Percentiles rank a stretch among this genome's conserved stretches.
Evolutionary conservation across 2,329 filamentous ascomycete species (phyloP).

Genomic region (Cadophora luteo-olivacea): DNA sequence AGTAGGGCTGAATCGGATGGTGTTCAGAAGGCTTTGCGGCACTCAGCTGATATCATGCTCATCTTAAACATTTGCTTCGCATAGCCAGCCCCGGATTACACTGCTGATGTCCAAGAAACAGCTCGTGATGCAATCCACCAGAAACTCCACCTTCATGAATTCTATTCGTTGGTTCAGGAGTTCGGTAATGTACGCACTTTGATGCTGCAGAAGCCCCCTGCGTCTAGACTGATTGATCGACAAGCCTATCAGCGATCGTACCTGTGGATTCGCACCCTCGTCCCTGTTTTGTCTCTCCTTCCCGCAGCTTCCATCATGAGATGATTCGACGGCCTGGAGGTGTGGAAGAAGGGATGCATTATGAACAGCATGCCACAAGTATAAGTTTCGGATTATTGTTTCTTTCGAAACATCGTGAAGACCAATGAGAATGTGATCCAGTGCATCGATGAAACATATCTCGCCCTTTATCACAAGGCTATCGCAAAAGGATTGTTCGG

Average conservation of each 20-base stretch:
- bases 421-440: slow-evolving; percentile 9
- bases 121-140: not conserved
- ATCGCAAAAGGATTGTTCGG: not conserved
- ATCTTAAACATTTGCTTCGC: not conserved
- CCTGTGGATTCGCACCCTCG: slow-evolving; percentile 17
- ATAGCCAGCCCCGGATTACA: not conserved
- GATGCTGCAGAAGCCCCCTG: slow-evolving; percentile 2
- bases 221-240: slow-evolving; percentile 22
- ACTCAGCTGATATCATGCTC: slow-evolving; percentile 11
- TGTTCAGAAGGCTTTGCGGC: not conserved
- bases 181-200: slow-evolving; percentile 8
- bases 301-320: slow-evolving; percentile 5
- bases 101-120: not conserved
- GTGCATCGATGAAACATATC: slow-evolving; percentile 15
- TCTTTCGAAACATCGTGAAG: slow-evolving; percentile 14
- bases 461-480: not conserved
- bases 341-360: not conserved
- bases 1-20: slow-evolving; percentile 8
- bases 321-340: slow-evolving; percentile 21
- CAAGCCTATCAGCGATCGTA: slow-evolving; percentile 29
- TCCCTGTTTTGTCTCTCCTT: slow-evolving; percentile 16
- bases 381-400: slow-evolving; percentile 23
- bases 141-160: not conserved
- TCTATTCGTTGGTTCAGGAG: not conserved
- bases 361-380: slow-evolving; percentile 13